These are phyloP conservation scores for Colletotrichum orchidophilum DNA, from an alignment of 2,329 filamentous ascomycete species.

Conservation along the genomic window DNA sequence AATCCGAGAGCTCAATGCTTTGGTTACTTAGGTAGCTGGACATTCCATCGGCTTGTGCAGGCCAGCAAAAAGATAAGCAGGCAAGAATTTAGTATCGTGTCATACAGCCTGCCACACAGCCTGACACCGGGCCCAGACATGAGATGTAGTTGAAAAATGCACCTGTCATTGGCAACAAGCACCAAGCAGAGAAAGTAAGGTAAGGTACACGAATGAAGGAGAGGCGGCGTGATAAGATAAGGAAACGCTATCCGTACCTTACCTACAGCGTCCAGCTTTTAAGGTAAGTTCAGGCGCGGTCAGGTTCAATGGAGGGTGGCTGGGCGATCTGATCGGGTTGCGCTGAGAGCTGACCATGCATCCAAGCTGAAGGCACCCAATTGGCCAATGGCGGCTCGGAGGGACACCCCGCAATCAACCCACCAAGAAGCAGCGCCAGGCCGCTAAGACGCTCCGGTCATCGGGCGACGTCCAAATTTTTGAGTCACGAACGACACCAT, in stretches of 20 bases:
- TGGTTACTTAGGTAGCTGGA: no score
- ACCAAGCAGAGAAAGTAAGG: background rate
- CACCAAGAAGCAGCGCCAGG: slow-evolving; percentile 5
- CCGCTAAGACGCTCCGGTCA: slow-evolving; percentile 25
- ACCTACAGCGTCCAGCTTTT: no score
- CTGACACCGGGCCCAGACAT: background rate
- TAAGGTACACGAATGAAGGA: background rate
- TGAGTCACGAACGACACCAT: slow-evolving; percentile 21
- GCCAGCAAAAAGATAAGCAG: background rate
- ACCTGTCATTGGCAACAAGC: slow-evolving; percentile 22
- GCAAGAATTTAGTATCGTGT: background rate
- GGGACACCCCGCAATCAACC: slow-evolving; percentile 19
- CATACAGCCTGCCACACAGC: background rate
- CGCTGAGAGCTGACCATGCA: background rate
- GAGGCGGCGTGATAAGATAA: slow-evolving; percentile 3
- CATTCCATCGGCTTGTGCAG: background rate
- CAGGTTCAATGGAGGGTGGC: background rate
- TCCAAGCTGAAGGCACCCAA: background rate
- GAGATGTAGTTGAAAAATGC: slow-evolving; percentile 17
- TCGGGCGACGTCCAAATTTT: slow-evolving; percentile 27
- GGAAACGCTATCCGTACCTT: background rate
- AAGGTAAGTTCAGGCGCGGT: background rate
- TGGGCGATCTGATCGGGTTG: background rate
- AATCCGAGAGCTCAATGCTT: no score
- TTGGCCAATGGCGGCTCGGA: slow-evolving; percentile 9